Evolutionary conservation across 2,329 filamentous ascomycete genomes (phyloP).

Genomic region (Myriosclerotinia scirpicola): DNA sequence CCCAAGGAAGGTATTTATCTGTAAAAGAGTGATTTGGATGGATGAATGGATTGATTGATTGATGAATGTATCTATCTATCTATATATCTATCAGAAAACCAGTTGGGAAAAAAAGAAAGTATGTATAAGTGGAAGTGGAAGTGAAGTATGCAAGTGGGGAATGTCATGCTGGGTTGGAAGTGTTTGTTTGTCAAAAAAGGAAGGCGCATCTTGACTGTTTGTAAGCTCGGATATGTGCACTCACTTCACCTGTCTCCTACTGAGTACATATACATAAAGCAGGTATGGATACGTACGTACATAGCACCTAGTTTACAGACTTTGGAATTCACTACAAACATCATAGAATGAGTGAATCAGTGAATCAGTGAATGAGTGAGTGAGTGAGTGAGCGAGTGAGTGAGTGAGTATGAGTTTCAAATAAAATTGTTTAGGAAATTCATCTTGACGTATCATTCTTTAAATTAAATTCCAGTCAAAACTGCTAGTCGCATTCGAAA

Average conservation of each 20-base stretch:
- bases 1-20: neutral
- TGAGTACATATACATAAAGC: too few relatives aligned
- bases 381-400: neutral
- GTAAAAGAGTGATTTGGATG: neutral
- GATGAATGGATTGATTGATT: neutral
- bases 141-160: neutral
- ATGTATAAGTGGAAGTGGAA: neutral
- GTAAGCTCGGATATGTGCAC: slow-evolving; percentile 9
- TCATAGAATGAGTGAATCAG: neutral
- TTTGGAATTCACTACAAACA: neutral
- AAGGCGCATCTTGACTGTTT: slow-evolving; percentile 11
- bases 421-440: neutral
- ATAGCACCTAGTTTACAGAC: too few relatives aligned
- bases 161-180: neutral
- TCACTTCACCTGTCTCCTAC: neutral
- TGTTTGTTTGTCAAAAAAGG: slow-evolving; percentile 12
- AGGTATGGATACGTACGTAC: too few relatives aligned
- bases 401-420: neutral
- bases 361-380: too few relatives aligned
- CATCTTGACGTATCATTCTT: slow-evolving; percentile 3
- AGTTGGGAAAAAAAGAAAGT: neutral
- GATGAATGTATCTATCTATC: neutral
- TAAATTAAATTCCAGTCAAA: neutral
- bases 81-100: neutral
- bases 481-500: neutral